Conservation (phyloP, 2,329 filamentous ascomycete species). For the Hortaea werneckii region DNA sequence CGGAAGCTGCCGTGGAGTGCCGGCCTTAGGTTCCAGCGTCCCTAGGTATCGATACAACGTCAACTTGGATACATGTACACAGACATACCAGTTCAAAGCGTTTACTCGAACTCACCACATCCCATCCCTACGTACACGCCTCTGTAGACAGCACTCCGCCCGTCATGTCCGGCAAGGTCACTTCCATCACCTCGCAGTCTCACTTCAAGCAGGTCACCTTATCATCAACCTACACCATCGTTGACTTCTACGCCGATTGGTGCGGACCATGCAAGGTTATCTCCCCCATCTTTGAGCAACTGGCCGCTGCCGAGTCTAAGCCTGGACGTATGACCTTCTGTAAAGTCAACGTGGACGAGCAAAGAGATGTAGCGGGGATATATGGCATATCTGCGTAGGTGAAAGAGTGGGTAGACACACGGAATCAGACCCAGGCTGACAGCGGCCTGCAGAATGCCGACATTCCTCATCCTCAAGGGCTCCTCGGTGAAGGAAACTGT, state of each 20-base stretch:
- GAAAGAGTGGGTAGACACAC: not conserved
- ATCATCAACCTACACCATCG: slow-evolving; percentile 24
- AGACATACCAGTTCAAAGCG: too few species aligned
- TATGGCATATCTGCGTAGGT: slow-evolving; percentile 38
- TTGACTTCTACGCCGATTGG: slow-evolving; percentile 35
- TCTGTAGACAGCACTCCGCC: too few species aligned
- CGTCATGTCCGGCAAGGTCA: slow-evolving; percentile 16
- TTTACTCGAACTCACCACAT: too few species aligned
- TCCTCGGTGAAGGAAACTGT: slow-evolving; percentile 36
- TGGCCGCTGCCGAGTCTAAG: slow-evolving; percentile 41
- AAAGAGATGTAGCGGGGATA: slow-evolving; percentile 39
- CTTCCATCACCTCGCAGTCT: slow-evolving; percentile 18
- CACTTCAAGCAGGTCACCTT: slow-evolving; percentile 23
- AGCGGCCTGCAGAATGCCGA: slow-evolving; percentile 30
- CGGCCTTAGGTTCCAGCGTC: too few species aligned
- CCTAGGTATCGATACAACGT: too few species aligned
- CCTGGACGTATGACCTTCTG: slow-evolving; percentile 40
- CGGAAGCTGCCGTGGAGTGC: too few species aligned
- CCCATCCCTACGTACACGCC: too few species aligned
- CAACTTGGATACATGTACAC: too few species aligned
- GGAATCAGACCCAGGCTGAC: not conserved
- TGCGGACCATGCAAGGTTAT: slow-evolving; percentile 49
- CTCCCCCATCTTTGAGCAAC: slow-evolving; percentile 40
- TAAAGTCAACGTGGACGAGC: slow-evolving; percentile 47
- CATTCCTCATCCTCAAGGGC: slow-evolving; percentile 39